Base-by-base conservation (phyloP, 768 basidiomycete genomes). In the Naganishia antarctica region DNA sequence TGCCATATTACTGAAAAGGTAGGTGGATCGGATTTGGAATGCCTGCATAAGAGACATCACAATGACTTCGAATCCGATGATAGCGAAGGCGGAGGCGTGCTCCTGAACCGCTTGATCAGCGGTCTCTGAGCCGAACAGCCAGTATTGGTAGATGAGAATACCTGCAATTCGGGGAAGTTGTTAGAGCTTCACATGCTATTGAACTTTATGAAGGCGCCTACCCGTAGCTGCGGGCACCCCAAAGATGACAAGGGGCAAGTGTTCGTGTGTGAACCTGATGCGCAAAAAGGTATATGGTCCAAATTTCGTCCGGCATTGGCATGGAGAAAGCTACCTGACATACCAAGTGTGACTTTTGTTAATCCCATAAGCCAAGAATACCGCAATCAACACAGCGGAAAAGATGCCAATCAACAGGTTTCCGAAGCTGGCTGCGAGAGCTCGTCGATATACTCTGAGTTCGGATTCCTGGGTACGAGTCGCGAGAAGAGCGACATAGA, bases 221-320 rank as follows among this genome's bases (percentile, higher is more conserved):
- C 90, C 90, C 15, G 88, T 78, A 15, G 90, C 71, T 0, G 85
- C 84, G 1, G 89, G 82, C 15, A 90, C 88, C 2, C 82, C 88
- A 71, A 90, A 98, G 23, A 96, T 76, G 23, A 82, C 71, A 9
- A 93, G 67, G 12, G 84, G 79, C 11, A 82, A 81, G 68, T 85
- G 82, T 66, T 89, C 89, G 44, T 81, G 83, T 16, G 83, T 80
- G 76, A 90, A 96, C 92, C 77, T 76, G 68, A 12, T 37, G 34
- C 8, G 15, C 34, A 7, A 37, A 37, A 37, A n/a, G n/a, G n/a
- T n/a, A 37, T 37, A 37, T 7, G 34, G 34, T 37, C 15, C 34
- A n/a, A n/a, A n/a, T n/a, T n/a, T n/a, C n/a, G n/a, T n/a, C n/a
- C n/a, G n/a, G n/a, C n/a, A n/a, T n/a, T 37, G 8, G 34, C n/a